Evolutionary conservation across 2,329 filamentous ascomycete genomes (phyloP).

Genomic region (Herpotrichia juniperi): DNA sequence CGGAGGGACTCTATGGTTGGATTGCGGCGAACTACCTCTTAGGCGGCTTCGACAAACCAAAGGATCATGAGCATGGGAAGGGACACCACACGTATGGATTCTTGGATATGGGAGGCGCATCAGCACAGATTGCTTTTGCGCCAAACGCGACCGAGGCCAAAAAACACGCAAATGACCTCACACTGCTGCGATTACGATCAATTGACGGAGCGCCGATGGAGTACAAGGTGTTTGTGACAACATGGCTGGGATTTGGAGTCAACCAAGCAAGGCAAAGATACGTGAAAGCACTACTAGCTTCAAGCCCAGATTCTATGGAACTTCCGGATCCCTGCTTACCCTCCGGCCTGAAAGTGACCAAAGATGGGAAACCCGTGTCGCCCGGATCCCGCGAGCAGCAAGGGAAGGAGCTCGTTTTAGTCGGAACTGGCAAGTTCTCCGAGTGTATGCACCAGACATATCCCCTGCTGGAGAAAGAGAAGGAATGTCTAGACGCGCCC

Average conservation of each 20-base stretch:
- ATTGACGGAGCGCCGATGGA: constrained; percentile 79
- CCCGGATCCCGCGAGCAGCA: constrained; percentile 50
- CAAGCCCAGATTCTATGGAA: constrained; percentile 67
- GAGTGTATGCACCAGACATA: constrained; percentile 83
- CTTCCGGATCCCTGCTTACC: constrained; percentile 92
- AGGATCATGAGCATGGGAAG: constrained; percentile 80
- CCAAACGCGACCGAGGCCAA: constrained; percentile 89
- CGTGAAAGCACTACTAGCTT: constrained; percentile 74
- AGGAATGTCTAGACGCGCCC: constrained; percentile 79
- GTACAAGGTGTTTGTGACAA: constrained; percentile 91
- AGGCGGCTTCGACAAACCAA: constrained; percentile 82
- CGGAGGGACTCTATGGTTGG: constrained; percentile 96
- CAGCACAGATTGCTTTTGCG: constrained; percentile 96
- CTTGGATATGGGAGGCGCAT: constrained; percentile 97
- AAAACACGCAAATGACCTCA: constrained; percentile 89
- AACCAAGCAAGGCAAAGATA: constrained; percentile 89
- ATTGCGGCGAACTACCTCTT: constrained; percentile 95
- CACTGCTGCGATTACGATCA: constrained; percentile 81
- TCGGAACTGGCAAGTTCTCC: constrained; percentile 86
- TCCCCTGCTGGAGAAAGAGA: constrained; percentile 87
- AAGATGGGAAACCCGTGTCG: constrained; percentile 68
- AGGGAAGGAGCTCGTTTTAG: constrained; percentile 59
- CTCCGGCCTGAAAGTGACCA: constrained; percentile 72
- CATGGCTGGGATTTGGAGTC: constrained; percentile 97
- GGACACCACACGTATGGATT: constrained; percentile 96